Conservation (phyloP, 768 basidiomycete genomes). For the Kondoa subrosea region DNA sequence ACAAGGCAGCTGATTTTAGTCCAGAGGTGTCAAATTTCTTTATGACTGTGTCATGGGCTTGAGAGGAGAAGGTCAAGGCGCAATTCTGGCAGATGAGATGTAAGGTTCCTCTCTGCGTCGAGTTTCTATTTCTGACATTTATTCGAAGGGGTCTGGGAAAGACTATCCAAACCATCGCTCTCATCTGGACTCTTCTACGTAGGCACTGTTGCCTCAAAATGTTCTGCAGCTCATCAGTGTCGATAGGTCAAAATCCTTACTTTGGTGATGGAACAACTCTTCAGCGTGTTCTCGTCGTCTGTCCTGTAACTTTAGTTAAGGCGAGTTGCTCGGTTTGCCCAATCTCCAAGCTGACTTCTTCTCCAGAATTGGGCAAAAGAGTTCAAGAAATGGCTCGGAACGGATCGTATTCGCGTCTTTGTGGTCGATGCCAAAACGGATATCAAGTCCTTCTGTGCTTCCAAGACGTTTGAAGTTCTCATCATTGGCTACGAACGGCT, state of each 20-base stretch:
- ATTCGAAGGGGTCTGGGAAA: slow-evolving; percentile 81
- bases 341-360: not conserved
- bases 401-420: slow-evolving; percentile 41
- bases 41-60: slow-evolving; percentile 90
- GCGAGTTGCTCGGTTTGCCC: slow-evolving; percentile 35
- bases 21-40: slow-evolving; percentile 64
- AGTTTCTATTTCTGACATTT: not conserved
- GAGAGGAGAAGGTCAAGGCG: slow-evolving; percentile 71
- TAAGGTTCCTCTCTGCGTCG: slow-evolving; percentile 29
- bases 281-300: slow-evolving; percentile 76
- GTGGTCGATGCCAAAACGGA: slow-evolving; percentile 43
- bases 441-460: slow-evolving; percentile 57
- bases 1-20: not conserved
- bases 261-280: slow-evolving; percentile 41
- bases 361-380: slow-evolving; percentile 87
- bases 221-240: not conserved
- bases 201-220: slow-evolving; percentile 28
- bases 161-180: slow-evolving; percentile 56
- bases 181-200: slow-evolving; percentile 87
- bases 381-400: slow-evolving; percentile 73
- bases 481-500: slow-evolving; percentile 75
- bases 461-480: slow-evolving; percentile 44
- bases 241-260: slow-evolving; percentile 66
- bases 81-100: slow-evolving; percentile 96
- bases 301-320: slow-evolving; percentile 75